A percentile compares a stretch with the other conserved stretches of the same genome.
These are phyloP conservation scores for Populus deltoides DNA, from an alignment of 345 rosid genomes.

Conservation along the genomic window DNA sequence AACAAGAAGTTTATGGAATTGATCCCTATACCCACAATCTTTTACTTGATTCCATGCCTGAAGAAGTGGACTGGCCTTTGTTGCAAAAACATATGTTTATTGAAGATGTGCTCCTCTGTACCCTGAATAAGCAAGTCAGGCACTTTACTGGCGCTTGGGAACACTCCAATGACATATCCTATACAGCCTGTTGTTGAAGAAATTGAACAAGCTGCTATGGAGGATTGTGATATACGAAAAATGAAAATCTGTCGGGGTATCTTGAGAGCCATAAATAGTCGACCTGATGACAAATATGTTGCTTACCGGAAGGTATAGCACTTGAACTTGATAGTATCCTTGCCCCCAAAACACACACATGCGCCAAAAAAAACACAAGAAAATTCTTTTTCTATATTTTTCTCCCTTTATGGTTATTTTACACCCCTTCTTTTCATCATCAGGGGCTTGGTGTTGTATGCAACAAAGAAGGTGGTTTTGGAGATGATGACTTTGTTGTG, in stretches of 20 bases:
- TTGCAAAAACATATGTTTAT: conserved; percentile 74
- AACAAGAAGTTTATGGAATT: conserved; percentile 98
- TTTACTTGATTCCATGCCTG: conserved; percentile 96
- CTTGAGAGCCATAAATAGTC: conserved; percentile 78
- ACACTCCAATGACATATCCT: conserved; percentile 84
- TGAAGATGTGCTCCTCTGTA: conserved; percentile 78
- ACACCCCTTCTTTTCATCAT: conserved; percentile 13
- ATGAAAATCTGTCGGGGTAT: conserved; percentile 71
- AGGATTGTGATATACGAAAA: conserved; percentile 60
- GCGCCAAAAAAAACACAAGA: background rate
- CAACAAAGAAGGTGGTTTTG: conserved; percentile 91
- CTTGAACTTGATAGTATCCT: background rate
- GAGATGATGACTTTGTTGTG: conserved; percentile 89
- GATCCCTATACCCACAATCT: conserved; percentile 98
- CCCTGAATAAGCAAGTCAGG: conserved; percentile 83
- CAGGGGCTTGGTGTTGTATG: conserved; percentile 99
- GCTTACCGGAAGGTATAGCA: conserved; percentile 84
- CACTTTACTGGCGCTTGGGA: conserved; percentile 79
- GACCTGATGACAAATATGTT: conserved; percentile 90
- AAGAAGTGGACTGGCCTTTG: conserved; percentile 74
- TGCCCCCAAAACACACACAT: background rate
- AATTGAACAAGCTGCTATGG: conserved; percentile 63
- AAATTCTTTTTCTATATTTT: background rate
- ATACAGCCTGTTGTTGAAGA: conserved; percentile 82
- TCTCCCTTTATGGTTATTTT: conserved; percentile 16